Evolutionary conservation across 371 early-diverging fungal species (phyloP).

Genomic region (Dichotomocladium elegans): DNA sequence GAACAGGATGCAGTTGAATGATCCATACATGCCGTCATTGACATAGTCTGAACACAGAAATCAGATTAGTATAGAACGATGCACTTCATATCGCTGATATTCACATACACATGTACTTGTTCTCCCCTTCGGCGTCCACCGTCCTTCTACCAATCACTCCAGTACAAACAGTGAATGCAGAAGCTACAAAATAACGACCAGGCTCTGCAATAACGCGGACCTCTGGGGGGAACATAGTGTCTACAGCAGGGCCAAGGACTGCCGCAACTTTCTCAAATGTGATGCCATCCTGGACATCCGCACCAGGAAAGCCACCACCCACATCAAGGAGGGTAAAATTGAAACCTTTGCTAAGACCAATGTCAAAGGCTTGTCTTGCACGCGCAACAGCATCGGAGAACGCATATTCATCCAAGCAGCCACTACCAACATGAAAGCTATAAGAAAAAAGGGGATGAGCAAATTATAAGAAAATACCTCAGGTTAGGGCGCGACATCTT

Average conservation of each 20-base stretch:
- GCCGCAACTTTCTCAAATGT: slow-evolving; percentile 86
- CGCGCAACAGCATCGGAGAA: slow-evolving; percentile 87
- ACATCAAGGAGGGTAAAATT: slow-evolving; percentile 84
- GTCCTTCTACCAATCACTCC: slow-evolving; percentile 88
- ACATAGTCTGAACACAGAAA: slow-evolving; percentile 64
- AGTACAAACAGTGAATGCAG: slow-evolving; percentile 90
- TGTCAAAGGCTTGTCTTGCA: slow-evolving; percentile 86
- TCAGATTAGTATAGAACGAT: neutral
- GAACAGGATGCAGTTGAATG: slow-evolving; percentile 97
- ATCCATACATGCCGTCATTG: slow-evolving; percentile 97
- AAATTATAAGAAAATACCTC: neutral
- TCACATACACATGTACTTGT: slow-evolving; percentile 76
- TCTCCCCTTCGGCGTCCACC: slow-evolving; percentile 37
- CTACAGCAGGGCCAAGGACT: slow-evolving; percentile 76
- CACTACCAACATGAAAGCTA: slow-evolving; percentile 93
- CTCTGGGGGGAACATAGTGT: slow-evolving; percentile 62
- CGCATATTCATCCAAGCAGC: slow-evolving; percentile 88
- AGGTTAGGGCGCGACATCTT: no score
- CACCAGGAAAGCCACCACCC: slow-evolving; percentile 98
- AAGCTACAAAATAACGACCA: slow-evolving; percentile 93
- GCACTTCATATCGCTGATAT: neutral
- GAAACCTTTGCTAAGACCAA: slow-evolving; percentile 73
- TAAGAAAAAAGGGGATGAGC: neutral
- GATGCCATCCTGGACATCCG: slow-evolving; percentile 67
- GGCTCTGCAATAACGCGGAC: slow-evolving; percentile 96